Percentiles rank a stretch among this genome's conserved stretches.
These are phyloP conservation scores for Phylloboletellus chloephorus DNA, from an alignment of 1,284 basidiomycete species.

Conservation along the genomic window DNA sequence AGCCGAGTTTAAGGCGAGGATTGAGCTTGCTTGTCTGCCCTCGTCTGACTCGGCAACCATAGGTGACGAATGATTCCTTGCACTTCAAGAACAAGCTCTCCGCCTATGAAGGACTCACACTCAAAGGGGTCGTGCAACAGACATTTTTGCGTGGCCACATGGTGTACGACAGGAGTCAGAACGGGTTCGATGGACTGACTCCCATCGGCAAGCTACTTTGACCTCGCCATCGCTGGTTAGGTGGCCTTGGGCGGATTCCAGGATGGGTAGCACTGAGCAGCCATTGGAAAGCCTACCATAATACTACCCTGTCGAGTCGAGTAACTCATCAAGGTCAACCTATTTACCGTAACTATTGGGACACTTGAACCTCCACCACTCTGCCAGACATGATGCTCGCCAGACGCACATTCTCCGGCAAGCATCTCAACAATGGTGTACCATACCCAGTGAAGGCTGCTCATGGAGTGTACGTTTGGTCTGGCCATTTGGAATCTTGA, in stretches of 20 bases:
- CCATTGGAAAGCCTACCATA: not conserved
- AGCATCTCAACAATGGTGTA: slow-evolving; percentile 2
- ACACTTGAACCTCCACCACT: not conserved
- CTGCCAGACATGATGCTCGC: slow-evolving; percentile 11
- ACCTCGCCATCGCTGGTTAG: slow-evolving; percentile 4
- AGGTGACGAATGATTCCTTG: slow-evolving; percentile 71
- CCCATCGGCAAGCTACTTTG: slow-evolving; percentile 34
- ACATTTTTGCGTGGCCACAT: slow-evolving; percentile 73
- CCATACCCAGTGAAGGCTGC: not conserved
- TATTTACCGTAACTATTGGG: not conserved
- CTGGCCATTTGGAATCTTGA: not conserved
- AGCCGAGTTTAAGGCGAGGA: slow-evolving; percentile 55
- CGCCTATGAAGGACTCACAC: slow-evolving; percentile 72
- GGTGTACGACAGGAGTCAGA: slow-evolving; percentile 48
- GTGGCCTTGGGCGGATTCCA: too few species aligned
- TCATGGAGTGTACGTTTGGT: slow-evolving; percentile 14
- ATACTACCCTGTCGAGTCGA: too few species aligned
- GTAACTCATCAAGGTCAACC: not conserved
- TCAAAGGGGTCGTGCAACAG: slow-evolving; percentile 68
- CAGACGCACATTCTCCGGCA: slow-evolving; percentile 9
- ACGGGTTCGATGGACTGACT: slow-evolving; percentile 32
- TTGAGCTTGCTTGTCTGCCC: slow-evolving; percentile 1
- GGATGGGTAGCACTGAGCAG: not conserved
- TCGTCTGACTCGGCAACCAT: slow-evolving; percentile 12
- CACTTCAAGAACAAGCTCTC: slow-evolving; percentile 92